Percentiles rank a stretch among this genome's conserved stretches.
phyloP scores from a whole-genome alignment of 345 rosid species.

The Moricandia arvensis region DNA sequence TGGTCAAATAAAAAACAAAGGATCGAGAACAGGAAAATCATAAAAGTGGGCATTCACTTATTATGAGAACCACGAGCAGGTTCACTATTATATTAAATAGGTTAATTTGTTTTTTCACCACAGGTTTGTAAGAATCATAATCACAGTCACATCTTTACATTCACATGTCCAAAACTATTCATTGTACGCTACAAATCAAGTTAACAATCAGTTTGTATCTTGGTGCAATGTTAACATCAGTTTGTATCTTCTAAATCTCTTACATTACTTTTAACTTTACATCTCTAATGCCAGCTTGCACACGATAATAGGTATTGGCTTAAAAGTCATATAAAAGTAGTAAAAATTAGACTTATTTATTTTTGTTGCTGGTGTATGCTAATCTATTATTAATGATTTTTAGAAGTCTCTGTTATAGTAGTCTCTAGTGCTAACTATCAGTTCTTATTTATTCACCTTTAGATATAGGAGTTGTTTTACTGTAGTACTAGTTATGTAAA shows the following conservation, averaged over 20 bases:
- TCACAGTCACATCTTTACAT: conserved; percentile 33
- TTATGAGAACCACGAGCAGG: conserved; percentile 38
- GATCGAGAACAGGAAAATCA: background rate
- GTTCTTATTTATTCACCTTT: too few species aligned
- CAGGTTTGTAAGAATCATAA: conserved; percentile 22
- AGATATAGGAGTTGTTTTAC: too few species aligned
- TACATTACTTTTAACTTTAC: too few species aligned
- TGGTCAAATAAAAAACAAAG: conserved; percentile 1
- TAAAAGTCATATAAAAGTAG: conserved; percentile 12
- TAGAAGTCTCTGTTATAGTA: too few species aligned
- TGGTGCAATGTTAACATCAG: too few species aligned
- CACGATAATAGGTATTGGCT: background rate
- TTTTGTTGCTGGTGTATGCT: too few species aligned
- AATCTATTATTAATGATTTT: too few species aligned
- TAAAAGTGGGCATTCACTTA: conserved; percentile 24
- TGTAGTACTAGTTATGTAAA: too few species aligned
- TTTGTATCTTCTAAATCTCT: conserved; percentile 3
- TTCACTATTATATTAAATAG: conserved; percentile 30
- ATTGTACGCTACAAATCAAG: conserved; percentile 4
- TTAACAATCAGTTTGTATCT: conserved; percentile 2
- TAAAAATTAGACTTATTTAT: background rate
- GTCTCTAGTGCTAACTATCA: too few species aligned
- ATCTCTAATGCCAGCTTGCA: conserved; percentile 29
- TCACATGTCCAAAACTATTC: conserved; percentile 40
- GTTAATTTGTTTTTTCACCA: background rate